A percentile compares a stretch with the other conserved stretches of the same genome.
Conservation (phyloP, 2,329 filamentous ascomycete species). For the Leptoxyphium fumago region DNA sequence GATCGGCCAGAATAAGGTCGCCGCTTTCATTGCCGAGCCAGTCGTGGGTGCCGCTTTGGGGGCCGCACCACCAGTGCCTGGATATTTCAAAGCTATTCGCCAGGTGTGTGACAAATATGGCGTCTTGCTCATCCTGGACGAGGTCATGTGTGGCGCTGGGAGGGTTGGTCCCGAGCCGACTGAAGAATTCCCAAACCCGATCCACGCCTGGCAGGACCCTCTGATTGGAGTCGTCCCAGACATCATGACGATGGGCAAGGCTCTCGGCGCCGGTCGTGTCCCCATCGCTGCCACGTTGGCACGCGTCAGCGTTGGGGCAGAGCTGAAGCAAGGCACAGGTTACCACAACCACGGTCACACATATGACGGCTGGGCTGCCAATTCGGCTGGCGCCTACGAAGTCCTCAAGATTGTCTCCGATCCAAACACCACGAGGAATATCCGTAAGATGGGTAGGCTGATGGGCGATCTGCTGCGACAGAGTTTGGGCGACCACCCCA, state of each 20-base stretch:
- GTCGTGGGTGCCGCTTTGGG: slow-evolving; percentile 58
- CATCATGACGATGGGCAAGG: slow-evolving; percentile 52
- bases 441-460: slow-evolving; percentile 36
- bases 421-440: slow-evolving; percentile 45
- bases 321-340: slow-evolving; percentile 30
- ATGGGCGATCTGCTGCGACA: slow-evolving; percentile 32
- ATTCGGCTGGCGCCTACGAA: slow-evolving; percentile 47
- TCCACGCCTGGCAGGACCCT: slow-evolving; percentile 47
- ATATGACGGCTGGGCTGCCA: slow-evolving; percentile 46
- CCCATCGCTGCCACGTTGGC: slow-evolving; percentile 48
- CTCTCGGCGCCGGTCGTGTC: slow-evolving; percentile 48
- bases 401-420: slow-evolving; percentile 45
- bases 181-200: slow-evolving; percentile 14
- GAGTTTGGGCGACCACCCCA: slow-evolving; percentile 28
- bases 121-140: slow-evolving; percentile 63
- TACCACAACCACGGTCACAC: slow-evolving; percentile 47
- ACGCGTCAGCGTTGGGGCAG: slow-evolving; percentile 35
- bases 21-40: slow-evolving; percentile 59
- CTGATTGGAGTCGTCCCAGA: slow-evolving; percentile 43
- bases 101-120: slow-evolving; percentile 56
- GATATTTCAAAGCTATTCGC: slow-evolving; percentile 56
- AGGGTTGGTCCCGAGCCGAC: slow-evolving; percentile 33
- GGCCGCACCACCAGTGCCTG: slow-evolving; percentile 49
- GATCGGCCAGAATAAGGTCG: slow-evolving; percentile 50
- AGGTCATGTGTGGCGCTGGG: slow-evolving; percentile 58